These are phyloP conservation scores for Lichtheimia corymbifera DNA, from an alignment of 371 early-diverging fungal genomes.

Conservation along the genomic window DNA sequence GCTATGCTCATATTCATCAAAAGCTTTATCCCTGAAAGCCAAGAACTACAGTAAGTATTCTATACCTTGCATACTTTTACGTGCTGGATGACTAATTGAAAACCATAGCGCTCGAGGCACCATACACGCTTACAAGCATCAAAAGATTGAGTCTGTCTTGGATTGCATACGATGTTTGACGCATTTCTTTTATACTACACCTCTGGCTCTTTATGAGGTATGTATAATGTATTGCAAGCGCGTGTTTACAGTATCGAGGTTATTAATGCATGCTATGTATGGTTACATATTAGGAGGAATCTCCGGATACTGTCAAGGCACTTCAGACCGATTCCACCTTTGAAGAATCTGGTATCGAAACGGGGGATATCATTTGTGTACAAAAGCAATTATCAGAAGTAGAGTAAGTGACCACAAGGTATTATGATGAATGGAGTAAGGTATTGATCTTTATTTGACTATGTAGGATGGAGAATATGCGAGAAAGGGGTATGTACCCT, in stretches of 20 bases:
- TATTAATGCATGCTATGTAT: too few relatives aligned
- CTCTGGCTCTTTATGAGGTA: conserved; percentile 72
- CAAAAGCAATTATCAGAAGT: conserved; percentile 59
- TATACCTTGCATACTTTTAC: too few relatives aligned
- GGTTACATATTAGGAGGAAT: too few relatives aligned
- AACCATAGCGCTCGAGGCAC: too few relatives aligned
- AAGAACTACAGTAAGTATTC: conserved; percentile 18
- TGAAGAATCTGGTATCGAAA: conserved; percentile 74
- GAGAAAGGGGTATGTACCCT: conserved; percentile 25
- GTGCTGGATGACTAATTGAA: too few relatives aligned
- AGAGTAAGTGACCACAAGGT: conserved; percentile 51
- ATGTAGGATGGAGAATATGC: not conserved
- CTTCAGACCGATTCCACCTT: conserved; percentile 68
- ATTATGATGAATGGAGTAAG: too few relatives aligned
- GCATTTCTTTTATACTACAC: conserved; percentile 55
- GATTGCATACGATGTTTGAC: conserved; percentile 59
- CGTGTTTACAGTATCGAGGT: too few relatives aligned
- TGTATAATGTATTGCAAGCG: not conserved
- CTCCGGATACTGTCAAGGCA: too few relatives aligned
- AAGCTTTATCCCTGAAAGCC: conserved; percentile 21
- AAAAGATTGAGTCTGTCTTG: conserved; percentile 26
- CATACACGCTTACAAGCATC: too few relatives aligned
- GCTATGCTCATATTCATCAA: conserved; percentile 24
- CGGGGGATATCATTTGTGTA: conserved; percentile 91
- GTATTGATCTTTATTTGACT: not conserved